These are phyloP conservation scores for Euphorbia pulcherrima DNA, from an alignment of 345 rosid species.

Conservation along the genomic window DNA sequence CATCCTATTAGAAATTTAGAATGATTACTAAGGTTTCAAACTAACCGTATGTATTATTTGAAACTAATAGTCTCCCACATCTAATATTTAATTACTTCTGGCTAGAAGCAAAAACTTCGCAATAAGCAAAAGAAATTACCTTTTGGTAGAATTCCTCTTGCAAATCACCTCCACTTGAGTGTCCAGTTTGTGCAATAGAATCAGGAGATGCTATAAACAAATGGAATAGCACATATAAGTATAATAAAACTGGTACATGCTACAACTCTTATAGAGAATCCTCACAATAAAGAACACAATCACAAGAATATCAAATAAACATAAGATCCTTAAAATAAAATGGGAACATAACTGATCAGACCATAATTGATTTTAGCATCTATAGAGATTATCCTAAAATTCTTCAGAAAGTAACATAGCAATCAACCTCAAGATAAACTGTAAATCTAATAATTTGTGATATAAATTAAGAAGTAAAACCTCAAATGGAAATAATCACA, in stretches of 20 bases:
- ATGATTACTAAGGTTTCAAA: background rate
- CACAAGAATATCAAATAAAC: background rate
- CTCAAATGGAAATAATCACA: constrained; percentile 1
- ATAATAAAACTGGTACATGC: background rate
- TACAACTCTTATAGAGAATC: no score
- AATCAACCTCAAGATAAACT: background rate
- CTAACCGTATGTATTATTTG: background rate
- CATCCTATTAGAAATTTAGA: background rate
- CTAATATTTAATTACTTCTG: background rate
- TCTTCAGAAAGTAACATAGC: background rate
- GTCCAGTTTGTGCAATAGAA: constrained; percentile 70
- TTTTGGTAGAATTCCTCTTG: constrained; percentile 85
- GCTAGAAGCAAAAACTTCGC: background rate
- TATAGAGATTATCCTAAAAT: background rate
- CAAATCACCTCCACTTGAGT: constrained; percentile 70
- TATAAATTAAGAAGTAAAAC: constrained; percentile 4
- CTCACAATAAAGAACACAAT: no score
- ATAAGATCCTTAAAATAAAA: background rate
- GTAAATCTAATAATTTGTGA: background rate
- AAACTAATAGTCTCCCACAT: background rate
- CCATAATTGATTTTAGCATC: background rate
- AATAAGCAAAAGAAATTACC: constrained; percentile 35
- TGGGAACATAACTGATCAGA: background rate
- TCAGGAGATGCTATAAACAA: constrained; percentile 62
- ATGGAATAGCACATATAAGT: constrained; percentile 6